Evolutionary conservation across 2,329 filamentous ascomycete genomes (phyloP).

Genomic region (Trichoderma cornu-damae): DNA sequence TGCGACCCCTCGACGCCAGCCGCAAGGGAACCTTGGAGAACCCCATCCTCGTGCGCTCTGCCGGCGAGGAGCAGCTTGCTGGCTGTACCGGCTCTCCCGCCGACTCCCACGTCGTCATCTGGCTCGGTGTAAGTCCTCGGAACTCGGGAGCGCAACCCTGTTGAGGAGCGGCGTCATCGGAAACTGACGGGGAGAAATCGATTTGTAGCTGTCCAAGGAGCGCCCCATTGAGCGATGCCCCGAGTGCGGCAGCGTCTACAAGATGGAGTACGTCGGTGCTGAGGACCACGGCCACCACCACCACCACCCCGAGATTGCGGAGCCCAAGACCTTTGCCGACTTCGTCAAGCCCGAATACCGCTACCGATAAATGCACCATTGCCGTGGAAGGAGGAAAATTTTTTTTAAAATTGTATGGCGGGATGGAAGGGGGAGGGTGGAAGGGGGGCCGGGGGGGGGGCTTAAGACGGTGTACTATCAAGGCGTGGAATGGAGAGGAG

Average conservation of each 20-base stretch:
- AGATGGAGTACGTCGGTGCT: slow-evolving; percentile 94
- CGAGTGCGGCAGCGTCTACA: slow-evolving; percentile 94
- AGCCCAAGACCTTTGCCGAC: slow-evolving; percentile 96
- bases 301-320: slow-evolving; percentile 57
- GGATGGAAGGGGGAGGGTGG: too few species aligned
- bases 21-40: slow-evolving; percentile 86
- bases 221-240: slow-evolving; percentile 92
- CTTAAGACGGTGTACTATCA: slow-evolving; percentile 22
- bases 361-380: slow-evolving; percentile 48
- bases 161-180: not conserved
- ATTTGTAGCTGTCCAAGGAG: slow-evolving; percentile 68
- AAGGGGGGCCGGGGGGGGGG: not conserved
- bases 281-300: slow-evolving; percentile 63
- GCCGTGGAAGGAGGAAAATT: slow-evolving; percentile 12
- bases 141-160: not conserved
- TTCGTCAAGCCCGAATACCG: slow-evolving; percentile 93
- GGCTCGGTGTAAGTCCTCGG: slow-evolving; percentile 71
- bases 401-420: too few species aligned
- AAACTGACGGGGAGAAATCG: not conserved
- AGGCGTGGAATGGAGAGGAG: slow-evolving; percentile 21
- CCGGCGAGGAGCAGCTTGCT: slow-evolving; percentile 91
- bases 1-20: slow-evolving; percentile 90
- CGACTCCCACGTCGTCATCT: slow-evolving; percentile 85
- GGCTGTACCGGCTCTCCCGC: slow-evolving; percentile 93
- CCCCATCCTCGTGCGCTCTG: slow-evolving; percentile 85